Evolutionary conservation across 768 basidiomycete genomes (phyloP), one percentile per base, ranked within the genome.

Genomic region (Naganishia friedmannii): DNA sequence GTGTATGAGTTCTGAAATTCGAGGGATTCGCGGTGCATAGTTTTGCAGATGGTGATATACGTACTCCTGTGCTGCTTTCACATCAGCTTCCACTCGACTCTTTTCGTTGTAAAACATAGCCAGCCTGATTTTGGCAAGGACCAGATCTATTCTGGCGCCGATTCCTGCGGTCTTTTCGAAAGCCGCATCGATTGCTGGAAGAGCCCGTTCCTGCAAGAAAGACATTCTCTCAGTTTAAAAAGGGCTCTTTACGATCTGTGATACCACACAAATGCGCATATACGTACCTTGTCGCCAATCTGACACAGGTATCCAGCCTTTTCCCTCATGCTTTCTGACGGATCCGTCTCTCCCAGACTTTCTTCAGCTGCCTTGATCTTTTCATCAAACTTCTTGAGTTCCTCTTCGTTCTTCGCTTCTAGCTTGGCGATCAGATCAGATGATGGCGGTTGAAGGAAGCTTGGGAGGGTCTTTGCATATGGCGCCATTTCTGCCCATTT

Each of bases 301-400:
- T 86, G 85, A 13, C 92, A 92, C 9, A 93, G 79, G 82, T 93
- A 93, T 73, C 87, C 89, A 23, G 95, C 95, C 72, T 88, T 85
- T 0, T 89, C 90, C 68, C 89, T 87, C 48, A 97, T 84, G 0
- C 88, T 89, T 75, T 98, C 95, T 23, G 88, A 88, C 69, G 97
- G 91, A 80, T 98, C 95, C 0, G 89, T 89, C 80, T 97, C 94
- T 70, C 94, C 95, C 77, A 94, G 89, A 2, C 88, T 91, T 83
- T 91, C 89, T 83, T 92, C 86, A 0, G 95, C 93, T 74, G 95
- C 93, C 66, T 85, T 87, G 45, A 96, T 83, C 55, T 89, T 84
- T 71, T 87, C 87, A 66, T 95, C 90, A 13, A 98, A 82, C 74
- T 85, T 86, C 63, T 86, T 84, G 32, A 97, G 85, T 75, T 90